These are phyloP conservation scores for Diplocarpon mali DNA, from an alignment of 2,329 filamentous ascomycete genomes.

Conservation along the genomic window DNA sequence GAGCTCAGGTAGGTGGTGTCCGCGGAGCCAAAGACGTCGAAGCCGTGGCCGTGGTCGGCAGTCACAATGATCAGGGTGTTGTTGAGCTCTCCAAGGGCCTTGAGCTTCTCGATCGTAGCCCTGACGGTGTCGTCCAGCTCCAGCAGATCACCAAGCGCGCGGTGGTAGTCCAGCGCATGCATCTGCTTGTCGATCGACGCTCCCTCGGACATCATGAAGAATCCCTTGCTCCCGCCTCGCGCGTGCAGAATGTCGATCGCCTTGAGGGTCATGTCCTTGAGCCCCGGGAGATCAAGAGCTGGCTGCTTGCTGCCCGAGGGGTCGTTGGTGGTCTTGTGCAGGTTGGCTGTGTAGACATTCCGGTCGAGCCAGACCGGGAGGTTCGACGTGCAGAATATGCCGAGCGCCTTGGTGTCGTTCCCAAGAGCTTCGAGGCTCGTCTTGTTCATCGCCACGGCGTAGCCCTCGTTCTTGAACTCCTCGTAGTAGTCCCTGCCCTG, in stretches of 20 bases:
- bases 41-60: constrained; percentile 83
- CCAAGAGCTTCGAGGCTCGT: constrained; percentile 51
- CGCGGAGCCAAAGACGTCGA: constrained; percentile 73
- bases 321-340: constrained; percentile 54
- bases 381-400: constrained; percentile 65
- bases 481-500: constrained; percentile 69
- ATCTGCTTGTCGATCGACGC: constrained; percentile 86
- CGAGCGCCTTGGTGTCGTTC: constrained; percentile 54
- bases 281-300: constrained; percentile 65
- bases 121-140: constrained; percentile 77
- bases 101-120: constrained; percentile 61
- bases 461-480: constrained; percentile 59
- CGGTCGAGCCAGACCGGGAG: constrained; percentile 81
- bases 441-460: constrained; percentile 63
- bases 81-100: constrained; percentile 53
- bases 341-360: constrained; percentile 65
- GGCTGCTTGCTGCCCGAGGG: constrained; percentile 53
- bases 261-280: constrained; percentile 86
- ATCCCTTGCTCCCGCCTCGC: constrained; percentile 57
- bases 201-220: constrained; percentile 81
- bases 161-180: constrained; percentile 77
- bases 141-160: constrained; percentile 71
- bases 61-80: constrained; percentile 73
- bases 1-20: constrained; percentile 67
- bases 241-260: constrained; percentile 68